Evolutionary conservation across 352 stramenopile genomes (phyloP), one percentile per base, ranked within the genome.

Genomic region (Globisporangium paroecandrum): DNA sequence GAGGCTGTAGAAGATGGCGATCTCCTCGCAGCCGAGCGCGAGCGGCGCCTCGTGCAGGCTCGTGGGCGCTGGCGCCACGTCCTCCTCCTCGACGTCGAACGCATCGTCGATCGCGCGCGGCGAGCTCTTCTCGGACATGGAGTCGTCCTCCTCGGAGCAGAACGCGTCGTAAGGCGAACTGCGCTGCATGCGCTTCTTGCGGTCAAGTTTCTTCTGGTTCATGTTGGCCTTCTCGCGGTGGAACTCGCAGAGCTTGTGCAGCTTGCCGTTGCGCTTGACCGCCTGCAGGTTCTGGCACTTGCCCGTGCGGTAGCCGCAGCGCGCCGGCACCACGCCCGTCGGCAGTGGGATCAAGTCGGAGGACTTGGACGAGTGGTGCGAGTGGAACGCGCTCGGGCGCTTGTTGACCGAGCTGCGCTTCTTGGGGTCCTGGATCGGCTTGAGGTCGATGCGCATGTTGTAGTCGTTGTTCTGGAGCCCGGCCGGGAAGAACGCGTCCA

Each of bases 131-230:
- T 77, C 69, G 34, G 71, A 75, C 62, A 66, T 47, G 1, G 34
- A 32, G 57, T 91, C 71, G 27, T 88, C 77, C 49, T 87, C 70
- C 49, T 87, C 69, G 20, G 74, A 82, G 24, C 71, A 77, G 53
- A 77, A 65, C 41, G 68, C 67, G 27, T 73, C 75, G 69, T 78
- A 90, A 18, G 81, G 73, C 29, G 79, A 78, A 43, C 63, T 71
- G 32, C 83, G 83, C 66, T 87, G 72, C 63, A 91, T 55, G 8
- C 85, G 83, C 78, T 94, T 94, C 81, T 94, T 94, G 67, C 83
- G 83, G 71, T 94, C 86, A 60, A 94, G 75, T 68, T 94, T 94
- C 75, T 92, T 92, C 68, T 94, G 86, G 74, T 92, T 94, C 62
- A 88, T 73, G 74, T 94, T 94, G 66, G 83, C 83, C 65, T 90